Base-by-base conservation (phyloP, 306 rosid genomes). In the Cicer chorassanicum region DNA sequence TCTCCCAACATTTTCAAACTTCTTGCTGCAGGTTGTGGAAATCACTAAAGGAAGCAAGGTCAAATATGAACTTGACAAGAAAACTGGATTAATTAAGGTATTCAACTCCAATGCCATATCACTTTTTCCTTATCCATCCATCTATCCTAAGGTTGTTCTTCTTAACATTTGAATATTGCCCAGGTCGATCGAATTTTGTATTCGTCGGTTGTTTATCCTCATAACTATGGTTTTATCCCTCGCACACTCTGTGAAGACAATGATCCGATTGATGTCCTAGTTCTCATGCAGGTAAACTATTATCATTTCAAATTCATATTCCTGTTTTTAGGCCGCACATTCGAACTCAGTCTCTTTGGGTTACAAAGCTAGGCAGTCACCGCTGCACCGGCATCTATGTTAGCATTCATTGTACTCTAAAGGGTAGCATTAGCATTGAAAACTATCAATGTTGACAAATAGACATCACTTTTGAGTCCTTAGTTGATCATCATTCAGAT, bases 171-270 rank as follows among this genome's bases (percentile, higher is more conserved):
- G 56, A 81, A 74, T 70, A 70, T 78, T 85, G 39, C 29, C 70
- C 89, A 92, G 98, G 99, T 95, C 75, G 99, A 95, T 76, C 89
- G 98, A 24, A 57, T 95, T 81, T 74, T 95, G 87, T 95, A 95
- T 76, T 90, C 99, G 0, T 95, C 97, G 0, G 93, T 95, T 39
- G 99, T 95, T 74, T 95, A 95, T 82, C 98, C 99, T 56, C 97
- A 95, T 74, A 95, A 95, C 82, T 92, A 95, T 44, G 99, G 99
- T 69, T 95, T 95, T 80, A 95, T 95, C 74, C 97, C 99, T 55
- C 99, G 97, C 72, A 92, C 98, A 49, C 81, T 95, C 56, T 95
- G 99, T 68, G 99, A 95, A 84, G 99, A 95, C 97, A 95, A 95
- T 54, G 99, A 95, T 82, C 98, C 99, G 1, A 73, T 92, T 62